Base-by-base conservation (phyloP, 352 stramenopile genomes). In the Phytophthora quininea region DNA sequence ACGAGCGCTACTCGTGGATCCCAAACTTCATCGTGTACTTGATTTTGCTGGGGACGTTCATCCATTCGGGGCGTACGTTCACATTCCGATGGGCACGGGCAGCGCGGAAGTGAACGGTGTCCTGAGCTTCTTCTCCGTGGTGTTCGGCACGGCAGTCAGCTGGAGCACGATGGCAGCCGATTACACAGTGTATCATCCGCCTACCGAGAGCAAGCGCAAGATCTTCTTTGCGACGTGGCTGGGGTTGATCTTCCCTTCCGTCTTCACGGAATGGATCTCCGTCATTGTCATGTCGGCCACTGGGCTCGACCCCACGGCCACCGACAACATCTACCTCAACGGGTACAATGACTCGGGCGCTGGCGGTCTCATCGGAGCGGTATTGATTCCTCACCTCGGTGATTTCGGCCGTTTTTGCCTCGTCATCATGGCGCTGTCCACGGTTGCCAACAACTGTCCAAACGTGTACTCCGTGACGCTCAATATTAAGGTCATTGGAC, bases 391-490 rank as follows among this genome's bases (percentile, higher is more conserved):
- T 33, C 61, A 71, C 15, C 52, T 80, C 0, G 64, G 74, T 14
- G 56, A 61, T 43, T 82, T 80, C 24, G 74, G 71, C 3, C 58
- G 64, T n/a, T 82, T 82, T 57, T 82, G 71, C 37, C 54, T 82
- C 9, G 54, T 80, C 29, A 72, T 82, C 58, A 71, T 82, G 71
- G 74, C 74, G 29, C 62, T 82, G 12, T 82, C 74, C 11, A 82
- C 73, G 14, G 69, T 80, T 31, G 71, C 74, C 4, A 80, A 77
- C 71, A 82, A 82, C 68, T 82, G 68, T 57, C 67, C 74, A 9
- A 82, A 82, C 57, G 64, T 82, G 10, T 82, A 82, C 57, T 82
- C 74, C 12, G 60, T 82, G 43, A 75, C 68, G 40, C 68, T 82
- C 43, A 82, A 70, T 33, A 56, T 82, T 19, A 72, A 82, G 56